Percentiles rank a stretch among this genome's conserved stretches.
Evolutionary conservation across 1,284 basidiomycete genomes (phyloP).

Genomic region (Moesziomyces antarcticus): DNA sequence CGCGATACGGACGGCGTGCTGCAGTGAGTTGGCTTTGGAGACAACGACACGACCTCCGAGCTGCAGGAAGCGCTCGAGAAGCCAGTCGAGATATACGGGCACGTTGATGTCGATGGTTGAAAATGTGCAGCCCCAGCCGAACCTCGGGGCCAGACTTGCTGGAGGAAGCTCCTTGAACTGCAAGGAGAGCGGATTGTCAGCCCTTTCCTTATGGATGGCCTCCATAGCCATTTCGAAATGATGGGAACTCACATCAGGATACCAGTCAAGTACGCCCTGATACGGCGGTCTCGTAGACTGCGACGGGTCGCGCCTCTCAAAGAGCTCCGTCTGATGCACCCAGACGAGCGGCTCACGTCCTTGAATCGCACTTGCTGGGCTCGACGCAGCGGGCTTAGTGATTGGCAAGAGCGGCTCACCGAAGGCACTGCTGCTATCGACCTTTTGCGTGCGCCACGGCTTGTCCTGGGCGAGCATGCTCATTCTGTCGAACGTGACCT

Average conservation of each 20-base stretch:
- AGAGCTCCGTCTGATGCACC: constrained; percentile 59
- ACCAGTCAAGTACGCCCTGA: constrained; percentile 49
- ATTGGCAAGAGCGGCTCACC: not conserved
- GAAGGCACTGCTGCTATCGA: not conserved
- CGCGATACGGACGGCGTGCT: constrained; percentile 13
- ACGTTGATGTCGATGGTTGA: constrained; percentile 57
- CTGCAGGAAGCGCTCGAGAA: constrained; percentile 37
- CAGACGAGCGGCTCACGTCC: constrained; percentile 43
- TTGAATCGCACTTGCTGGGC: too few relatives aligned
- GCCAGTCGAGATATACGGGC: constrained; percentile 52
- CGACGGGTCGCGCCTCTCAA: constrained; percentile 5
- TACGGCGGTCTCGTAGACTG: constrained; percentile 11
- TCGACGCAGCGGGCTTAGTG: too few relatives aligned
- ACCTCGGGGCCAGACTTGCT: constrained; percentile 11
- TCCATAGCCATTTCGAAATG: too few relatives aligned
- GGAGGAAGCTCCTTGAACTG: constrained; percentile 31
- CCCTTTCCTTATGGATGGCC: not conserved
- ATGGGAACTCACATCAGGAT: constrained; percentile 47
- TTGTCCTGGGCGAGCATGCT: constrained; percentile 20
- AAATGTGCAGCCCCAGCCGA: constrained; percentile 45
- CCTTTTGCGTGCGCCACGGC: constrained; percentile 13
- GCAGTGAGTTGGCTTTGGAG: constrained; percentile 9
- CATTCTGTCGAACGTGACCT: constrained; percentile 43
- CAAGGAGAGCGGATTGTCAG: not conserved
- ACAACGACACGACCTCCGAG: constrained; percentile 50